These are phyloP conservation scores for Fusarium abutilonis DNA, from an alignment of 2,329 filamentous ascomycete genomes.

Conservation along the genomic window DNA sequence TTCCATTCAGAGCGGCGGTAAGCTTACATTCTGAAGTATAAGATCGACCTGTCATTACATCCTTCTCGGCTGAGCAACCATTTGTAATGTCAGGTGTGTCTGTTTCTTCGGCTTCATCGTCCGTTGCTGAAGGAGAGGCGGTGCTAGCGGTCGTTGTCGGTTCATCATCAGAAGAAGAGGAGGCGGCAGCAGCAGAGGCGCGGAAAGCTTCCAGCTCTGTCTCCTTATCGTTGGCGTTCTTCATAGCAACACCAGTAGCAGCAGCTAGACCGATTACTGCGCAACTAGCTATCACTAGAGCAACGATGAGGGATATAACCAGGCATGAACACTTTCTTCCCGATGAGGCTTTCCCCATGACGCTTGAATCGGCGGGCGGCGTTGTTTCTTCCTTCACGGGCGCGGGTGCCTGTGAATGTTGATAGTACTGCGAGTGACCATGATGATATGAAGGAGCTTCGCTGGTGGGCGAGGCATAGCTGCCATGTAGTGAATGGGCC, in stretches of 20 bases:
- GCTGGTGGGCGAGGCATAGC: background rate
- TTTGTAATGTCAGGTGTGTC: constrained; percentile 47
- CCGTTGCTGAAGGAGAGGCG: background rate
- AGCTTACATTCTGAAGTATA: constrained; percentile 22
- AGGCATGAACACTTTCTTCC: constrained; percentile 46
- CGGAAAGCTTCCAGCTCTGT: constrained; percentile 42
- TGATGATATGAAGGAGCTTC: background rate
- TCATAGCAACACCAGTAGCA: constrained; percentile 55
- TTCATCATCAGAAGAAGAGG: background rate
- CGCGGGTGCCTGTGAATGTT: background rate
- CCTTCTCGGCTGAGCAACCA: constrained; percentile 52
- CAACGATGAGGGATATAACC: constrained; percentile 53
- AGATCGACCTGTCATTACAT: constrained; percentile 46
- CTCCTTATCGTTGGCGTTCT: constrained; percentile 52
- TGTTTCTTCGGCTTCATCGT: background rate
- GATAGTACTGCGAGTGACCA: background rate
- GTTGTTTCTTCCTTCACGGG: background rate
- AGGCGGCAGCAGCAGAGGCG: constrained; percentile 10
- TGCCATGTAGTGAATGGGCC: background rate
- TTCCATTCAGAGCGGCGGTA: too few species aligned
- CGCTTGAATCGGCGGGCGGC: background rate
- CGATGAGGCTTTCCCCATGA: background rate
- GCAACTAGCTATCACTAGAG: constrained; percentile 51
- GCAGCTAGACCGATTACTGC: constrained; percentile 58
- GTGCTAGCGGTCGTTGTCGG: background rate